These are phyloP conservation scores for Escovopsis weberi DNA, from an alignment of 2,329 filamentous ascomycete genomes.

Conservation along the genomic window DNA sequence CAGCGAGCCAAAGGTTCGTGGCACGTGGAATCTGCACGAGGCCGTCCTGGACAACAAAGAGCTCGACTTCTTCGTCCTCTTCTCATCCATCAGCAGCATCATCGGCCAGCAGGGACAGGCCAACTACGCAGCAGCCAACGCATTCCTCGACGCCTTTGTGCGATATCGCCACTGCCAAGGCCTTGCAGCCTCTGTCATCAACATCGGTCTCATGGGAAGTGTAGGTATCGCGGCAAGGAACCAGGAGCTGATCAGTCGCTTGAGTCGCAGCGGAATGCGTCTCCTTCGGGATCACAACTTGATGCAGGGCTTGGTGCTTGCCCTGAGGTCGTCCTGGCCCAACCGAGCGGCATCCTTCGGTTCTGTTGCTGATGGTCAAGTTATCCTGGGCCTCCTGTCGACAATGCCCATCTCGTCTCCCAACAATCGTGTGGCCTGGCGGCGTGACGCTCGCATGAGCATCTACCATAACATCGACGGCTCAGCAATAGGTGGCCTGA, in stretches of 20 bases:
- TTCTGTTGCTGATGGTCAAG: neutral
- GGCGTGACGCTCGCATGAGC: slow-evolving; percentile 7
- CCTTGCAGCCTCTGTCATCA: slow-evolving; percentile 3
- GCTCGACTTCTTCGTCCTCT: slow-evolving; percentile 23
- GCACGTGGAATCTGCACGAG: slow-evolving; percentile 20
- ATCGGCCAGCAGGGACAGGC: slow-evolving; percentile 20
- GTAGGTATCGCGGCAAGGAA: slow-evolving; percentile 14
- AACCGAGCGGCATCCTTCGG: neutral
- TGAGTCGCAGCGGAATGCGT: slow-evolving; percentile 5
- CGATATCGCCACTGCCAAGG: slow-evolving; percentile 14
- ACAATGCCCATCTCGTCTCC: slow-evolving; percentile 4
- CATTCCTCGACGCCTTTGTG: slow-evolving; percentile 24
- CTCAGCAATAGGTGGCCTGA: neutral
- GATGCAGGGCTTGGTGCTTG: slow-evolving; percentile 5
- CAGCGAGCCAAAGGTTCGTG: slow-evolving; percentile 17
- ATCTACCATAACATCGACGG: slow-evolving; percentile 5
- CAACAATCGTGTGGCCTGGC: slow-evolving; percentile 7
- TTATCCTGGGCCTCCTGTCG: slow-evolving; percentile 4
- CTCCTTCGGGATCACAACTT: slow-evolving; percentile 10
- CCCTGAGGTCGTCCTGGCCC: slow-evolving; percentile 1
- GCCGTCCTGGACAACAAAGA: neutral
- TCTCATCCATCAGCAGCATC: slow-evolving; percentile 18
- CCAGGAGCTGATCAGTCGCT: slow-evolving; percentile 5
- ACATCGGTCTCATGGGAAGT: slow-evolving; percentile 6
- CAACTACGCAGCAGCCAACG: slow-evolving; percentile 28